phyloP scores from a whole-genome alignment of 2,329 filamentous ascomycete genomes.

The Cytospora piceae region DNA sequence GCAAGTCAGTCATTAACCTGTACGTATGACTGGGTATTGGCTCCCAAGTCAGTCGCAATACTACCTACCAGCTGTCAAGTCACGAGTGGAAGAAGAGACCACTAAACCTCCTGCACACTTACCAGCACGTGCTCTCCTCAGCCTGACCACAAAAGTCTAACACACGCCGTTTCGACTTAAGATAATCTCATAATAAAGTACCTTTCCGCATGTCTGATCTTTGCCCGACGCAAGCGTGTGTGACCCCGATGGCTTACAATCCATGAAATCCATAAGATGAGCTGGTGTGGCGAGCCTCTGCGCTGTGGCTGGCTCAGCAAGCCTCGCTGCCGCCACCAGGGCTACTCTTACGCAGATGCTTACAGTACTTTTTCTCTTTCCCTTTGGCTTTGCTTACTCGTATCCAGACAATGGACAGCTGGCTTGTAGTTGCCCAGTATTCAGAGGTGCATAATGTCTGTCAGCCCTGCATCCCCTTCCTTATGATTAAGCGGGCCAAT shows the following conservation, averaged over 20 bases:
- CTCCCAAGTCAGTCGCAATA: no score
- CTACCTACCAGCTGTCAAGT: no score
- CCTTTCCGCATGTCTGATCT: neutral
- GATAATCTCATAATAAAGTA: neutral
- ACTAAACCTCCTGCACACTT: no score
- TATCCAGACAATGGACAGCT: neutral
- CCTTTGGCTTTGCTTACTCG: neutral
- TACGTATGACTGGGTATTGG: no score
- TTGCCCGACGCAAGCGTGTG: neutral
- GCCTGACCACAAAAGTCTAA: no score
- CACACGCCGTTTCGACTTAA: no score
- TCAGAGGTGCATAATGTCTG: neutral
- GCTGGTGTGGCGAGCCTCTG: neutral
- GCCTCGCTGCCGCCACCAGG: neutral
- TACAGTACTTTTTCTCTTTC: neutral
- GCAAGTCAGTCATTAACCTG: no score
- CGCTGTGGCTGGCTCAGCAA: neutral
- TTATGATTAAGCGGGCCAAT: neutral
- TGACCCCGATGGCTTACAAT: neutral
- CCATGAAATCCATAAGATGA: neutral
- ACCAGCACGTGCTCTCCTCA: no score
- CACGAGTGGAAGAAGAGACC: no score
- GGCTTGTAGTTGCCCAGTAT: neutral
- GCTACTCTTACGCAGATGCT: neutral
- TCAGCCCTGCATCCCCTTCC: neutral